phyloP scores from a whole-genome alignment of 805 yeast genomes.

The Starmerella apis region DNA sequence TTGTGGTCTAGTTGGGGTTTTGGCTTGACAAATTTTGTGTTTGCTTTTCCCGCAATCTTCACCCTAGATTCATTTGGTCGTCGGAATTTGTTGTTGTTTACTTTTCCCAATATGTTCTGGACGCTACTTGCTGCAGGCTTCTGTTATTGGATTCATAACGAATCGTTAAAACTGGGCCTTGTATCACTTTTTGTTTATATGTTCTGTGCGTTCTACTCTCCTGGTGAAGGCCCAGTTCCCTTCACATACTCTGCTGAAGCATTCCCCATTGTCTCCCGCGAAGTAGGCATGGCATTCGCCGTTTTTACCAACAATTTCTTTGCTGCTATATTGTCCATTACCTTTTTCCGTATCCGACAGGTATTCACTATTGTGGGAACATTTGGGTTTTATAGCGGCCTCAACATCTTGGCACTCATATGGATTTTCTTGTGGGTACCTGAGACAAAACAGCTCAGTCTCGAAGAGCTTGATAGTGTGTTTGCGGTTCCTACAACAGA shows the following conservation, averaged over 20 bases:
- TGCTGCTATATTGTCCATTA: constrained; percentile 54
- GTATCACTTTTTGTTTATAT: constrained; percentile 65
- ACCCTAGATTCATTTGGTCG: constrained; percentile 73
- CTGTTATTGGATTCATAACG: constrained; percentile 56
- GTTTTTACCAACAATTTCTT: constrained; percentile 44
- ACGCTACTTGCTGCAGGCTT: constrained; percentile 45
- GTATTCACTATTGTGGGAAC: constrained; percentile 76
- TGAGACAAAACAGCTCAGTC: constrained; percentile 59
- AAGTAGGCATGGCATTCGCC: constrained; percentile 27
- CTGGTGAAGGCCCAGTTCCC: constrained; percentile 85
- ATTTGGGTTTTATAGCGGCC: constrained; percentile 82
- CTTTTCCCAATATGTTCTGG: constrained; percentile 51
- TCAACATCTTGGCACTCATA: constrained; percentile 67
- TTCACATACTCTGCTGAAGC: constrained; percentile 74
- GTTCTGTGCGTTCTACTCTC: constrained; percentile 62
- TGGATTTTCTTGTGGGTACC: constrained; percentile 45
- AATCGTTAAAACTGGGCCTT: constrained; percentile 47
- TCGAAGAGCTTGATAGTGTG: constrained; percentile 68
- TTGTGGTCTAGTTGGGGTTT: constrained; percentile 77
- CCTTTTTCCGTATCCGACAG: constrained; percentile 64
- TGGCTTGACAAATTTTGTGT: constrained; percentile 68
- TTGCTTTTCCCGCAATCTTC: constrained; percentile 73
- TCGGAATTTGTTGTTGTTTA: constrained; percentile 45
- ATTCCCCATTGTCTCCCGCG: constrained; percentile 24
- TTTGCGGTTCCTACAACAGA: constrained; percentile 46